These are phyloP conservation scores for Sinapis alba DNA, from an alignment of 441 rosid species.

Conservation along the genomic window DNA sequence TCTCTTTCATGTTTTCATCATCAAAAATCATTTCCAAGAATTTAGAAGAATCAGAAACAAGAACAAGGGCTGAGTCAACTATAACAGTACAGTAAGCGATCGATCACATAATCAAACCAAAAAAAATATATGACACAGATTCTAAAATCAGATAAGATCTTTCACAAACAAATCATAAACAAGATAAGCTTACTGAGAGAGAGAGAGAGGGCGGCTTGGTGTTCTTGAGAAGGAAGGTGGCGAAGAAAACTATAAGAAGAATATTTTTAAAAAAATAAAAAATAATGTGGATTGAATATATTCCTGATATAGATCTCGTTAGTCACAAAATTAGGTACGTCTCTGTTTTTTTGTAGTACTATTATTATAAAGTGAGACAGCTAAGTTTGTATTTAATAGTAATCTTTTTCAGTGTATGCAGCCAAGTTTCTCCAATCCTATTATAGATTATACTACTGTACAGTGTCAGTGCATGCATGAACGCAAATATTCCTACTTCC, in stretches of 20 bases:
- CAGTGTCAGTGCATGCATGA: background rate
- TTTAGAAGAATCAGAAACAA: background rate
- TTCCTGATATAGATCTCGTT: background rate
- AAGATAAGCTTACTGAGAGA: background rate
- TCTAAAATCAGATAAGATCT: constrained; percentile 1
- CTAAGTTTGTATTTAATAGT: background rate
- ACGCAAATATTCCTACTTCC: background rate
- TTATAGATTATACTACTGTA: background rate
- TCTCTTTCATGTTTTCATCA: background rate
- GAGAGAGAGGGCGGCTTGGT: constrained; percentile 19
- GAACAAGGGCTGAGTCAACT: background rate
- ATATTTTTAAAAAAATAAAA: background rate
- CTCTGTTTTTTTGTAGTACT: background rate
- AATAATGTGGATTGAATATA: constrained; percentile 3
- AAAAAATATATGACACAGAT: background rate
- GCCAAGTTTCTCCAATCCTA: background rate
- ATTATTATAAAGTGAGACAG: background rate
- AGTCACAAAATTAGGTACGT: background rate
- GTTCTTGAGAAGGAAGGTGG: constrained; percentile 36
- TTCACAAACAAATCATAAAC: background rate
- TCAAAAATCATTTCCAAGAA: constrained; percentile 5
- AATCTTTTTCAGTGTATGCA: background rate
- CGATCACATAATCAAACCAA: background rate
- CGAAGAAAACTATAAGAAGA: constrained; percentile 17
- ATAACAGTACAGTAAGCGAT: background rate